These are phyloP conservation scores for Mycogone perniciosa DNA, from an alignment of 2,329 filamentous ascomycete genomes.

Conservation along the genomic window DNA sequence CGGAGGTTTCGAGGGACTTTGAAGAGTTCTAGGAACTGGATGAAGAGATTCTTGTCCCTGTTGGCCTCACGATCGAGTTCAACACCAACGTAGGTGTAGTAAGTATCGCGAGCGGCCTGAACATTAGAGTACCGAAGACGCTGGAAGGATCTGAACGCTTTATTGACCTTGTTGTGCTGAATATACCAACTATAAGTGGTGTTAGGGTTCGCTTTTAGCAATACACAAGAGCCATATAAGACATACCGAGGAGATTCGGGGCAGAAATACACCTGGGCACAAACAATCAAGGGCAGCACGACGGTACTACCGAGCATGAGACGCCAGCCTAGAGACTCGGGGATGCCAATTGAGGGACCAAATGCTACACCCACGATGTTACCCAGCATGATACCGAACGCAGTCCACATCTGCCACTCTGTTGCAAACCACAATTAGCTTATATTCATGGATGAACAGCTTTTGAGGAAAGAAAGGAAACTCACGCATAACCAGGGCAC, in stretches of 20 bases:
- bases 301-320: conserved; percentile 57
- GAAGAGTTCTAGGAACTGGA: conserved; percentile 45
- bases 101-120: conserved; percentile 54
- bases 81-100: conserved; percentile 40
- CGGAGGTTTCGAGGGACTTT: conserved; percentile 48
- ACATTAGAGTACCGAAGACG: conserved; percentile 48
- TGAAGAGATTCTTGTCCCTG: conserved; percentile 36
- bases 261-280: conserved; percentile 55
- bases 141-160: conserved; percentile 48
- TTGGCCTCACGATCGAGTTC: conserved; percentile 23
- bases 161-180: conserved; percentile 40
- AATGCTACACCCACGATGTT: conserved; percentile 48
- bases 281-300: conserved; percentile 43
- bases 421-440: not conserved
- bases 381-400: conserved; percentile 38
- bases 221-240: not conserved
- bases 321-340: conserved; percentile 48
- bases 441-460: not conserved
- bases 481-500: conserved; percentile 62
- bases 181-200: conserved; percentile 45
- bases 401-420: conserved; percentile 17
- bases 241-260: conserved; percentile 49
- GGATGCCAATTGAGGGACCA: conserved; percentile 28
- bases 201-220: not conserved
- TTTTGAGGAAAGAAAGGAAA: not conserved